Conservation (phyloP, 306 rosid species). For the Adenanthera pavonina region DNA sequence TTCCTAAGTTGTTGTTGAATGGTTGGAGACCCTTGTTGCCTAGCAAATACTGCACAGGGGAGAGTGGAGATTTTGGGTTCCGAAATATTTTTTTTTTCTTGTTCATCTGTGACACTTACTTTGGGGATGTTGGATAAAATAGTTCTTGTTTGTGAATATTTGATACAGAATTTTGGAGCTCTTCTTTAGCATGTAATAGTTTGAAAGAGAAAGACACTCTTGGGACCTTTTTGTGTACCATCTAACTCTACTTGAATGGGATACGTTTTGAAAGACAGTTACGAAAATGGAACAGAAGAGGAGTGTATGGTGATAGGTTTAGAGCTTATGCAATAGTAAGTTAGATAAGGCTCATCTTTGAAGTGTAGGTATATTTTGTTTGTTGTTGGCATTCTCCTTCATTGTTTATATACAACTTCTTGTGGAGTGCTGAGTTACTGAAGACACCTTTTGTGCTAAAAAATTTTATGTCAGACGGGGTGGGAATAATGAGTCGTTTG, state of each 20-base stretch:
- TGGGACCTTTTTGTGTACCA: background rate
- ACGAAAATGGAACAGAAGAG: background rate
- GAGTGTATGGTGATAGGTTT: background rate
- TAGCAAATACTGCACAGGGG: background rate
- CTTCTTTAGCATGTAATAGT: background rate
- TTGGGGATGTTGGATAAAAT: background rate
- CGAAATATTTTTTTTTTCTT: background rate
- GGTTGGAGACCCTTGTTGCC: background rate
- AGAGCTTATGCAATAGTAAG: background rate
- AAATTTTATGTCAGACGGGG: no score
- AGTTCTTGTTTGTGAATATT: background rate
- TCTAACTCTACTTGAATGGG: background rate
- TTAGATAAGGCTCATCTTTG: background rate
- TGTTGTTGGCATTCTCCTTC: background rate
- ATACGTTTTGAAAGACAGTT: background rate
- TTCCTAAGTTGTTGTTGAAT: background rate
- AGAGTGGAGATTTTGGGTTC: background rate
- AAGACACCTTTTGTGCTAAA: background rate
- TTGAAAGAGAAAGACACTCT: background rate
- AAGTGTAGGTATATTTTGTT: background rate
- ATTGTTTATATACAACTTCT: background rate
- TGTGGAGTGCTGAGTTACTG: background rate
- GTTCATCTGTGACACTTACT: background rate
- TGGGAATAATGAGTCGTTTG: no score
- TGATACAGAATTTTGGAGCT: background rate